phyloP scores from a whole-genome alignment of 2,329 filamentous ascomycete species.

The Claviceps purpurea region DNA sequence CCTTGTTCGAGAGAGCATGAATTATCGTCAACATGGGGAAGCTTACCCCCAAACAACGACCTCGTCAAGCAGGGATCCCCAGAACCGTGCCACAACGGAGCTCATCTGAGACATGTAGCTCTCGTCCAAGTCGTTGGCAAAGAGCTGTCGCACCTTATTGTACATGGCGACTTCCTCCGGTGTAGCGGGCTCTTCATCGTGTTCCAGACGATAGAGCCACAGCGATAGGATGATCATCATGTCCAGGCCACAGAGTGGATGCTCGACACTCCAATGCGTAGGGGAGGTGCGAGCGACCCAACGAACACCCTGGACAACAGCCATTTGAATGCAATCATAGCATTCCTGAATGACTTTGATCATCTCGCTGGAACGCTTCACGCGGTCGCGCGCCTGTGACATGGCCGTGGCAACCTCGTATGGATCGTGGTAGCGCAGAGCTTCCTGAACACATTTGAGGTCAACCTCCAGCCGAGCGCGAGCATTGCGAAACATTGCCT shows the following conservation, averaged over 20 bases:
- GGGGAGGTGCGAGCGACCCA: constrained; percentile 97
- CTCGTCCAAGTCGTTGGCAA: constrained; percentile 81
- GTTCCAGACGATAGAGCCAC: constrained; percentile 98
- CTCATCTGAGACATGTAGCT: constrained; percentile 73
- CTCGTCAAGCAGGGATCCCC: constrained; percentile 97
- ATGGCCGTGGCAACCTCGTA: constrained; percentile 96
- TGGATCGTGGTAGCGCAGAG: constrained; percentile 88
- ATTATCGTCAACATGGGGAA: not conserved
- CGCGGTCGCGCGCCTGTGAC: constrained; percentile 84
- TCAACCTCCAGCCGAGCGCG: constrained; percentile 87
- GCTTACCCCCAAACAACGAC: constrained; percentile 99
- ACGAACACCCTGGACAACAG: constrained; percentile 83
- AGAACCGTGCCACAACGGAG: constrained; percentile 87
- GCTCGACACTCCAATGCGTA: constrained; percentile 98
- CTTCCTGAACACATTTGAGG: constrained; percentile 89
- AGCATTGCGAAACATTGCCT: constrained; percentile 92
- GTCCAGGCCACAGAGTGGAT: constrained; percentile 90
- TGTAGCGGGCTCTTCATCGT: constrained; percentile 84
- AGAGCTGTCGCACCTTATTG: constrained; percentile 79
- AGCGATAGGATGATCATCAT: constrained; percentile 95
- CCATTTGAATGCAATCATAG: constrained; percentile 95
- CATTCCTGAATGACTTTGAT: constrained; percentile 97
- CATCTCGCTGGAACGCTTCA: constrained; percentile 94
- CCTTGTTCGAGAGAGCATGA: not conserved
- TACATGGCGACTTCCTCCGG: constrained; percentile 82